phyloP scores from a whole-genome alignment of 1,284 basidiomycete species.

The Sporisorium iseilematis-ciliati region DNA sequence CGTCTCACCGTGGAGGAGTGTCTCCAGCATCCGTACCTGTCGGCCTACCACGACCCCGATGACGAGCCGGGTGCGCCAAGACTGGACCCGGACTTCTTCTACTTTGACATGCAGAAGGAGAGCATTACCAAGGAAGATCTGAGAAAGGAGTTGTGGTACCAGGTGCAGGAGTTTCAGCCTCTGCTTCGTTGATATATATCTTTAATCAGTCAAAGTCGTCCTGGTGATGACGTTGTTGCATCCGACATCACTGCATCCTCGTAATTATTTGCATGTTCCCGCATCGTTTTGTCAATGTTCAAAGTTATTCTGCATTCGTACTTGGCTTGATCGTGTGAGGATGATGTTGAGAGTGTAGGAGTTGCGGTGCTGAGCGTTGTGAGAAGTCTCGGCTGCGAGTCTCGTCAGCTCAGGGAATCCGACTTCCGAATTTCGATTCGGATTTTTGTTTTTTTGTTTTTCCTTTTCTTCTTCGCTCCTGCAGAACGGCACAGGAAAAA shows the following conservation, averaged over 20 bases:
- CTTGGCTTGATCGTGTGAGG: neutral
- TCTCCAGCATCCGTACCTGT: constrained; percentile 64
- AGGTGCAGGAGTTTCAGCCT: constrained; percentile 58
- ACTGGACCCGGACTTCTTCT: constrained; percentile 58
- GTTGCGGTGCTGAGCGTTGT: neutral
- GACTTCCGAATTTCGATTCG: constrained; percentile 14
- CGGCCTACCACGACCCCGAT: constrained; percentile 64
- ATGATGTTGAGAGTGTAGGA: neutral
- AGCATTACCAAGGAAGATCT: constrained; percentile 58
- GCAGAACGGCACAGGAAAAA: constrained; percentile 17
- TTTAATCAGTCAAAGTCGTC: constrained; percentile 3
- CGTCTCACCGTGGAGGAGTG: constrained; percentile 67
- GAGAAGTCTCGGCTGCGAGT: neutral
- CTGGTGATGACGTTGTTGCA: constrained; percentile 9
- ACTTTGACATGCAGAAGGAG: constrained; percentile 60
- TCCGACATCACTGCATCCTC: neutral
- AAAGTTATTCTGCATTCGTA: neutral
- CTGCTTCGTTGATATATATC: constrained; percentile 32
- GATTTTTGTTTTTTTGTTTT: constrained; percentile 10
- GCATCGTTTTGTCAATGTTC: neutral
- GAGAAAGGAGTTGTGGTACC: constrained; percentile 61
- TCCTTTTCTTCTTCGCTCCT: constrained; percentile 5
- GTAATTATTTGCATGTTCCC: neutral
- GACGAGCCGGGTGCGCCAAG: constrained; percentile 63
- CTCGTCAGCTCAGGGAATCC: constrained; percentile 1